Conservation (phyloP, 371 early-diverging fungal genomes). For the Basidiobolus meristosporus region DNA sequence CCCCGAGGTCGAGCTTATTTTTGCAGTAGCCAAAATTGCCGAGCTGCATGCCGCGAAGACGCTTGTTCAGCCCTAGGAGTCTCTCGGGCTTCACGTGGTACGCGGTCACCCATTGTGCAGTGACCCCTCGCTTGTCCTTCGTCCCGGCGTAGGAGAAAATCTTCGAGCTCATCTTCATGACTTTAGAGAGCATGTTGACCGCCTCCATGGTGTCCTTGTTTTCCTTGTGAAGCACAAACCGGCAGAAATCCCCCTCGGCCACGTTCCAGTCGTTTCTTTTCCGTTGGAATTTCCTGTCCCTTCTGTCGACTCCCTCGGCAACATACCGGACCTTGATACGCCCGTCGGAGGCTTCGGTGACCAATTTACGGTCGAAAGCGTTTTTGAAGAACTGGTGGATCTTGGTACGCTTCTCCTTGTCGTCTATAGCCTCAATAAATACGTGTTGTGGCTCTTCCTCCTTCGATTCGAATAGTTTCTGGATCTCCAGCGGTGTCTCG, state of each 20-base stretch:
- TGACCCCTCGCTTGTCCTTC: constrained; percentile 96
- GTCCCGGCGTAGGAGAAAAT: constrained; percentile 85
- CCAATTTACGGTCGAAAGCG: constrained; percentile 16
- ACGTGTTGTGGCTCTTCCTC: background rate
- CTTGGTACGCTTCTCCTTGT: constrained; percentile 24
- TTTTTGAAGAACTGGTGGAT: constrained; percentile 30
- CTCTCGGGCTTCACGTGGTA: constrained; percentile 32
- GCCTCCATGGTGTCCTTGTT: constrained; percentile 81
- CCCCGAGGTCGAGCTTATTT: constrained; percentile 56
- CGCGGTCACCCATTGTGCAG: constrained; percentile 76
- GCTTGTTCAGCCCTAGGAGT: constrained; percentile 9
- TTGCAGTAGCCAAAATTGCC: constrained; percentile 13
- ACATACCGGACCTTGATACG: constrained; percentile 12
- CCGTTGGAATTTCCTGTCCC: constrained; percentile 4
- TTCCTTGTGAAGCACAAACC: constrained; percentile 75
- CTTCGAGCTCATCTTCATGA: constrained; percentile 18
- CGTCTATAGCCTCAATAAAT: constrained; percentile 2
- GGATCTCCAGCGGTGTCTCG: background rate
- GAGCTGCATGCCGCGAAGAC: no score
- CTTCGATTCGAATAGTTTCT: background rate
- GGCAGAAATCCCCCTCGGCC: constrained; percentile 47
- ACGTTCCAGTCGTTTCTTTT: constrained; percentile 12
- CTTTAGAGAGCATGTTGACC: constrained; percentile 23
- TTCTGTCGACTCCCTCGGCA: constrained; percentile 1
- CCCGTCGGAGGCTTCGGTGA: constrained; percentile 23